A percentile compares a stretch with the other conserved stretches of the same genome.
phyloP scores from a whole-genome alignment of 2,329 filamentous ascomycete genomes.

The Paraconiothyrium sp. region DNA sequence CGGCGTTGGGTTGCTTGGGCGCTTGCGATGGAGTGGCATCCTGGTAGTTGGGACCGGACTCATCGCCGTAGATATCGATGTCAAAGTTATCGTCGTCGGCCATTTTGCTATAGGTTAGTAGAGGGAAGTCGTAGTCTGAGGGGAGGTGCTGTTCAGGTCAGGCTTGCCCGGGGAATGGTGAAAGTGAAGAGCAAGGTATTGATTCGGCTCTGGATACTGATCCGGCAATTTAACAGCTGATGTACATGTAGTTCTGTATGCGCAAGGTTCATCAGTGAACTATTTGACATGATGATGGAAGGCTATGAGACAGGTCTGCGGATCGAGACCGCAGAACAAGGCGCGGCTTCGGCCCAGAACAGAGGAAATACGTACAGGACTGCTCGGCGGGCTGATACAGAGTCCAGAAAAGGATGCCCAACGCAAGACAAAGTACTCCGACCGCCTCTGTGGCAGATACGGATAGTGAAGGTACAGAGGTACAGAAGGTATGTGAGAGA shows the following conservation, averaged over 20 bases:
- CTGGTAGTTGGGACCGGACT: slow-evolving; percentile 49
- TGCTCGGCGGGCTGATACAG: slow-evolving; percentile 43
- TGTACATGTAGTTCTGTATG: slow-evolving; percentile 51
- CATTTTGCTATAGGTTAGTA: slow-evolving; percentile 44
- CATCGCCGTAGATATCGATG: slow-evolving; percentile 75
- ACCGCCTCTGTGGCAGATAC: slow-evolving; percentile 53
- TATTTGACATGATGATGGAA: slow-evolving; percentile 31
- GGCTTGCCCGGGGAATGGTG: slow-evolving; percentile 24
- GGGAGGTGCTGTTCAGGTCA: slow-evolving; percentile 29
- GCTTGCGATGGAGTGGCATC: slow-evolving; percentile 36
- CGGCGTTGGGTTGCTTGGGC: slow-evolving; percentile 42
- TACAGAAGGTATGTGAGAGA: slow-evolving; percentile 38
- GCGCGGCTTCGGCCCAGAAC: slow-evolving; percentile 36
- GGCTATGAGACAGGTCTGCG: slow-evolving; percentile 24
- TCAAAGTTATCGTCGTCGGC: slow-evolving; percentile 75
- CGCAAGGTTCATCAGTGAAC: slow-evolving; percentile 48
- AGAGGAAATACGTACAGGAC: slow-evolving; percentile 54
- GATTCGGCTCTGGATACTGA: slow-evolving; percentile 53
- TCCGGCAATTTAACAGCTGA: slow-evolving; percentile 45
- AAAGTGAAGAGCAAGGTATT: slow-evolving; percentile 36
- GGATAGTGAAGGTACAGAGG: slow-evolving; percentile 48
- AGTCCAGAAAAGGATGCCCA: slow-evolving; percentile 45
- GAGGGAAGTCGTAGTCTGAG: slow-evolving; percentile 26
- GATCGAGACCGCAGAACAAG: slow-evolving; percentile 21
- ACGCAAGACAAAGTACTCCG: slow-evolving; percentile 43